phyloP scores from a whole-genome alignment of 768 basidiomycete species.

The Omphalotus guepiniiformis region DNA sequence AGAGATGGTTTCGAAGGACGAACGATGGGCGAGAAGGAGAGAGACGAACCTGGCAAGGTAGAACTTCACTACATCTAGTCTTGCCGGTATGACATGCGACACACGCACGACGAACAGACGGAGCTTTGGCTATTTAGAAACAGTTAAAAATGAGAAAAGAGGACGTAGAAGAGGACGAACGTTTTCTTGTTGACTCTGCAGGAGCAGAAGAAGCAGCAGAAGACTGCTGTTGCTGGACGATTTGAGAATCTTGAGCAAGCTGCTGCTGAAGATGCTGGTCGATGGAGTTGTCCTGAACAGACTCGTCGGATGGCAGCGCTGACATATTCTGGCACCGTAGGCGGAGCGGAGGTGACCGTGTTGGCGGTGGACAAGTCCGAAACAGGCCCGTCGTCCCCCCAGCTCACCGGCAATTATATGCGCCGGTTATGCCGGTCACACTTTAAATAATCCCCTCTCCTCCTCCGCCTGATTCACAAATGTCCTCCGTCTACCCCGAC shows the following conservation, averaged over 20 bases:
- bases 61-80: slow-evolving; percentile 76
- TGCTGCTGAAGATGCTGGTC: slow-evolving; percentile 51
- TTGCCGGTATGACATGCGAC: slow-evolving; percentile 80
- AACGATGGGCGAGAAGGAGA: slow-evolving; percentile 3
- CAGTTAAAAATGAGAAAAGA: no score
- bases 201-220: slow-evolving; percentile 12
- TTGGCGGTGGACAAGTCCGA: neutral
- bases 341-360: neutral
- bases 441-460: slow-evolving; percentile 24
- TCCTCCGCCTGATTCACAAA: slow-evolving; percentile 52
- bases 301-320: no score
- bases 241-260: no score
- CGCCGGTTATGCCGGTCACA: neutral
- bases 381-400: neutral
- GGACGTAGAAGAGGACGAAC: neutral
- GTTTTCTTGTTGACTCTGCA: neutral
- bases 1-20: slow-evolving; percentile 3
- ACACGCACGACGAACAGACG: slow-evolving; percentile 77
- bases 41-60: slow-evolving; percentile 68
- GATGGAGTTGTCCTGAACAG: slow-evolving; percentile 42
- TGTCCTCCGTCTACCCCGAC: no score
- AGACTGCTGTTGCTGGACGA: no score
- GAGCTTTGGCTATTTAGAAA: slow-evolving; percentile 84
- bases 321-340: no score
- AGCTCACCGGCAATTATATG: neutral